Evolutionary conservation across 176 grass and related monocot genomes (phyloP).

Genomic region (Metroxylon sagu): DNA sequence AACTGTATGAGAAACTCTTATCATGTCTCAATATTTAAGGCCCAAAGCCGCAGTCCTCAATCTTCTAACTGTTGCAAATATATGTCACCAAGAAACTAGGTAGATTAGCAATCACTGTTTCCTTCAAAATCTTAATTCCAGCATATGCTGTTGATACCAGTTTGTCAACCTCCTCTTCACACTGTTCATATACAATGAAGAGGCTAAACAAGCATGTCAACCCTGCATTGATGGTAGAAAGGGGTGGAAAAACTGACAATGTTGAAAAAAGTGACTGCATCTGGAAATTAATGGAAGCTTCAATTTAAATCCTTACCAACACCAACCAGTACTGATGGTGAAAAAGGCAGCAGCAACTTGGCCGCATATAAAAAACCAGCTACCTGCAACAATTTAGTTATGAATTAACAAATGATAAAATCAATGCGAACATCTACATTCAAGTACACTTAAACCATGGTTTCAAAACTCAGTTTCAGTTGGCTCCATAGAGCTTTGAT

Average conservation of each 20-base stretch:
- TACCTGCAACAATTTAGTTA: slow-evolving; percentile 27
- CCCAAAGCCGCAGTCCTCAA: neutral
- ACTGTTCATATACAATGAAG: slow-evolving; percentile 96
- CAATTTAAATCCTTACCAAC: slow-evolving; percentile 46
- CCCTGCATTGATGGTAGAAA: slow-evolving; percentile 28
- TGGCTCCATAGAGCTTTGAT: too few relatives aligned
- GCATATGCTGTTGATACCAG: slow-evolving; percentile 33
- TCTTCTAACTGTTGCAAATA: slow-evolving; percentile 18
- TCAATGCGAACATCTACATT: too few relatives aligned
- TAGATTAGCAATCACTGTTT: slow-evolving; percentile 28
- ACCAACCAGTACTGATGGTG: slow-evolving; percentile 45
- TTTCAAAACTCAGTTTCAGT: too few relatives aligned
- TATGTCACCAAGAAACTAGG: slow-evolving; percentile 24
- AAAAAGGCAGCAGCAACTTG: slow-evolving; percentile 57
- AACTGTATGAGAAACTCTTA: too few relatives aligned
- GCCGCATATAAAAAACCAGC: slow-evolving; percentile 48
- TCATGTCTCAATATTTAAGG: too few relatives aligned
- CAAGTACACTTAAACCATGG: too few relatives aligned
- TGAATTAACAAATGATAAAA: too few relatives aligned
- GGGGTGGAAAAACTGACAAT: neutral
- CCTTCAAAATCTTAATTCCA: slow-evolving; percentile 32
- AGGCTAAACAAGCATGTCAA: slow-evolving; percentile 60
- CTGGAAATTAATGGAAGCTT: neutral
- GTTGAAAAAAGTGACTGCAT: neutral
- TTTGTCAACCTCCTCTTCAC: slow-evolving; percentile 64